phyloP scores from a whole-genome alignment of 2,329 filamentous ascomycete genomes.

The Diplodia seriata region DNA sequence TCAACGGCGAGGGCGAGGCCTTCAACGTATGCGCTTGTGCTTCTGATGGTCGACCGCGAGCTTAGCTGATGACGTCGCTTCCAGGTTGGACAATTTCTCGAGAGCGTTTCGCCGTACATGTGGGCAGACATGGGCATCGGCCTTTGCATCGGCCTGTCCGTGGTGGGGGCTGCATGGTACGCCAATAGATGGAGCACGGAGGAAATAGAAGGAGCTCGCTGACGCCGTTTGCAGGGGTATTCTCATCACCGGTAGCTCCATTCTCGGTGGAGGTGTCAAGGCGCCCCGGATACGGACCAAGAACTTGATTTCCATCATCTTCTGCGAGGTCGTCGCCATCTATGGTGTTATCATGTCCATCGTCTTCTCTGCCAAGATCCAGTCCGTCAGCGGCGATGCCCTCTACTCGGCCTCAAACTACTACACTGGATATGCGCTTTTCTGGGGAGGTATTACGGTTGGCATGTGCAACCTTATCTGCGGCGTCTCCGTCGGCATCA shows the following conservation, averaged over 20 bases:
- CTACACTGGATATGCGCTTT: conserved; percentile 93
- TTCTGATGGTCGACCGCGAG: conserved; percentile 1
- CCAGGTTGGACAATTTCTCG: conserved; percentile 90
- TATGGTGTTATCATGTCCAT: conserved; percentile 99
- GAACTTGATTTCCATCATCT: conserved; percentile 99
- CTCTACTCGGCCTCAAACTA: conserved; percentile 79
- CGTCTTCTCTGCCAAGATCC: conserved; percentile 91
- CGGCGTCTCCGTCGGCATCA: conserved; percentile 96
- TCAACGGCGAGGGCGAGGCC: conserved; percentile 91
- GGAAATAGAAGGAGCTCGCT: conserved; percentile 37
- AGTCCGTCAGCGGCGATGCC: conserved; percentile 66
- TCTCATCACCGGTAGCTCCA: conserved; percentile 97
- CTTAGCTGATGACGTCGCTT: conserved; percentile 33
- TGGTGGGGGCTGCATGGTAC: conserved; percentile 98
- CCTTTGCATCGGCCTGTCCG: conserved; percentile 93
- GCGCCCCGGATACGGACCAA: conserved; percentile 98
- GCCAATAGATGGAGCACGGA: not conserved
- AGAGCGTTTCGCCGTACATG: conserved; percentile 89
- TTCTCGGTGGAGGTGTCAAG: conserved; percentile 94
- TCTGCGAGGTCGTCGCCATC: conserved; percentile 99
- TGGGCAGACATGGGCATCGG: conserved; percentile 92
- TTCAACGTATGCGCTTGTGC: conserved; percentile 75
- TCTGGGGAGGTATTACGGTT: conserved; percentile 94
- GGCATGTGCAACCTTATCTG: conserved; percentile 96
- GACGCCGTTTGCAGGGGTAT: conserved; percentile 76